Base-by-base conservation (phyloP, 306 rosid genomes). In the Hippophae rhamnoides region DNA sequence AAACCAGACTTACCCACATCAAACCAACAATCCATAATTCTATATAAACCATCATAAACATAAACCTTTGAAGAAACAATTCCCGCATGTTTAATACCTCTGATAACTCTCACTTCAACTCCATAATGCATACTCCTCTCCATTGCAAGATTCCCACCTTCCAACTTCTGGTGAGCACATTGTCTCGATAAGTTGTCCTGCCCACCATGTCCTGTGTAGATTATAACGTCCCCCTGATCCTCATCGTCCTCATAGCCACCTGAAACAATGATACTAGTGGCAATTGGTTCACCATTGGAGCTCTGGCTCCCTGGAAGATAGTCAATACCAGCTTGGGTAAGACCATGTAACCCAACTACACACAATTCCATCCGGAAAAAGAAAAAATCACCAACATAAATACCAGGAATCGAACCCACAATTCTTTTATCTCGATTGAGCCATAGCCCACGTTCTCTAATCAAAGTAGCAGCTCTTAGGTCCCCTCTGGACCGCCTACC, bases 41-140 rank as follows among this genome's bases (percentile, higher is more conserved):
- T 82, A 74, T 88, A 93, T 62, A 93, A 69, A 1, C 99, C 99
- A 76, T 93, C 99, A 69, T 93, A 93, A 49, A 93, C 85, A 74
- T 93, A 93, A 47, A 88, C 79, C 77, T 84, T 93, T 57, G 67
- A 67, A 1, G 95, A 8, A 52, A 81, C 43, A 10, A 78, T 67
- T 0, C 87, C 88, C 3, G 79, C 67, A 27, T 60, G 74, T 43
- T 81, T 84, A 38, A 82, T 65, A 18, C 97, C 95, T 7, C 99
- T 78, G 43, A 93, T 84, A 9, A 93, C 99, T 66, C 99, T 79
- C 54, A 93, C 97, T 55, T 93, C 99, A 61, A 93, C 82, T 67
- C 95, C 97, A 67, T 93, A 88, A 54, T 78, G 81, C 97, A 86
- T 88, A 49, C 97, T 93, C 62, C 97, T 80, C 75, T 93, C 99